Base-by-base conservation (phyloP, 1,284 basidiomycete genomes). In the Malassezia vespertilionis region DNA sequence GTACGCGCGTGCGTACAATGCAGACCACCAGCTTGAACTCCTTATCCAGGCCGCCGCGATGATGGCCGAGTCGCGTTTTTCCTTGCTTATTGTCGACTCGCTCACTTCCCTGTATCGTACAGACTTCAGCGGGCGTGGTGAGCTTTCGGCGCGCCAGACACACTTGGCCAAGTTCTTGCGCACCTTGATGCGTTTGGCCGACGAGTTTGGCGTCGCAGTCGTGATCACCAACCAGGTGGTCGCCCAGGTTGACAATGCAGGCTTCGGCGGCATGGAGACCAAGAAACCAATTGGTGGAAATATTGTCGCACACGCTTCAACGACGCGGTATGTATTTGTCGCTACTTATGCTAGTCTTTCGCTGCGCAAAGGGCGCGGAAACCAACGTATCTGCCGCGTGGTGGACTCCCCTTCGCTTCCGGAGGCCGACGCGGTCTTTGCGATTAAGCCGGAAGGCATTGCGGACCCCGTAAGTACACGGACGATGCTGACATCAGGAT, bases 181-280 rank as follows among this genome's bases (percentile, higher is more conserved):
- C 44, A 89, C 83, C 2, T 76, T 97, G 33, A 86, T 93, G 74
- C 79, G 93, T 33, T 74, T 99, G 34, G 93, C 91, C 4, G 91
- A 97, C 67, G 93, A 97, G 78, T 97, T 88, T 65, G 93, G 91
- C 24, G 86, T 97, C 22, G 91, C 91, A 0, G 91, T 97, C 14
- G 89, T 97, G 4, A 82, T 96, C 42, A 89, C 88, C 5, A 99
- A 99, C 71, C 93, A 99, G 73, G 93, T 99, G 52, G 95, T 99
- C 76, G 95, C 93, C 14, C 90, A 83, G 57, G 91, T 93, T 1
- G 93, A 97, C 47, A 84, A 84, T 20, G 84, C 83, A 8, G 85
- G 85, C 38, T 91, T 88, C 63, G 82, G 81, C 14, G 63, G 60
- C 26, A 63, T 60, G 10, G 65, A 60, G 86, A 71, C 74, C 5